Evolutionary conservation across 345 rosid species (phyloP).

Genomic region (Eucalyptus coolabah): DNA sequence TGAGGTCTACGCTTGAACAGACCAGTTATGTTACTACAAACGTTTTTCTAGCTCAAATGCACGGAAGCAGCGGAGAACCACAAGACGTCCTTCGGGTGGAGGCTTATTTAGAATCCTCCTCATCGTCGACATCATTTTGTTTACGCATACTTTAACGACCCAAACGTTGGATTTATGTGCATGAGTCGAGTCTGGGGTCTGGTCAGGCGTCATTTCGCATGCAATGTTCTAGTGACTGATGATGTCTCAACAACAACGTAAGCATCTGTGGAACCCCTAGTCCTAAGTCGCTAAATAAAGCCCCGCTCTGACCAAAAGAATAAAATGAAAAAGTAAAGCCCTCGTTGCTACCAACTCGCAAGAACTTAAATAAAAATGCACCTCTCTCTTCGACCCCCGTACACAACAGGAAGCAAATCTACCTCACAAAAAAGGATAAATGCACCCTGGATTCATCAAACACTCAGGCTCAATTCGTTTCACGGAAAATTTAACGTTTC

Average conservation of each 20-base stretch:
- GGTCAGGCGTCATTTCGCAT: neutral
- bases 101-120: neutral
- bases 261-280: neutral
- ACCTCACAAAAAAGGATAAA: neutral
- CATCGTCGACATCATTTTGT: neutral
- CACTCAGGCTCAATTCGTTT: accelerated
- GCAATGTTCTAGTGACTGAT: neutral
- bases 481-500: accelerated
- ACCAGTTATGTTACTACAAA: no score
- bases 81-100: neutral
- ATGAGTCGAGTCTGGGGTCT: neutral
- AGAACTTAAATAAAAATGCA: neutral
- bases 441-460: neutral
- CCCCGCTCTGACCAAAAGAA: neutral
- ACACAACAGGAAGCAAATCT: neutral
- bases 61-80: neutral
- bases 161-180: neutral
- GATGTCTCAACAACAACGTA: neutral
- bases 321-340: neutral
- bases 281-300: neutral
- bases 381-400: neutral
- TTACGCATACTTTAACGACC: neutral
- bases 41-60: neutral
- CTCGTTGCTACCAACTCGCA: neutral
- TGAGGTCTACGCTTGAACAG: no score